phyloP scores from a whole-genome alignment of 805 yeast species.

The Wickerhamomyces bisporus region DNA sequence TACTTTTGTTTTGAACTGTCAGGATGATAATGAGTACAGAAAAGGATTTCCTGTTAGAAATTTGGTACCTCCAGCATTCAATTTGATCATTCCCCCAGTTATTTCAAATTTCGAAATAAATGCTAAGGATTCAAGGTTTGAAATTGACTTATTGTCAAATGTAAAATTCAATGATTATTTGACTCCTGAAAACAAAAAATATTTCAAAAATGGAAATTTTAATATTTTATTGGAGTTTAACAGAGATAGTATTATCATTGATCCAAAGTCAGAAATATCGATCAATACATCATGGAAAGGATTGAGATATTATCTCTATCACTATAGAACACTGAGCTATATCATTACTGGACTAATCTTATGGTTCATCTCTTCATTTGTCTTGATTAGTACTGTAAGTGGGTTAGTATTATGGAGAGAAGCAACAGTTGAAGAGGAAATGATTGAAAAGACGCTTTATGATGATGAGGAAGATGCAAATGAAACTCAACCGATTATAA shows the following conservation, averaged over 20 bases:
- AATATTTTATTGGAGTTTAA: constrained; percentile 21
- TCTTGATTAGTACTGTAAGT: constrained; percentile 14
- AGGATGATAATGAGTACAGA: neutral
- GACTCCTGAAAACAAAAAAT: neutral
- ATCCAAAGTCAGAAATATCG: constrained; percentile 16
- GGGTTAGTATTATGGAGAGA: constrained; percentile 14
- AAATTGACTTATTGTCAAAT: constrained; percentile 11
- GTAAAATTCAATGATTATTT: constrained; percentile 10
- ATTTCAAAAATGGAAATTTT: constrained; percentile 8
- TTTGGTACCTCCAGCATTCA: constrained; percentile 15
- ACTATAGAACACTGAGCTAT: constrained; percentile 20
- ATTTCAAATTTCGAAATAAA: constrained; percentile 5
- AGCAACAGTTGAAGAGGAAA: neutral
- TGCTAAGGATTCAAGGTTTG: constrained; percentile 5
- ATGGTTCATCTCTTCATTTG: constrained; percentile 16
- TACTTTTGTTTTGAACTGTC: constrained; percentile 16
- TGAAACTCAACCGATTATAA: neutral
- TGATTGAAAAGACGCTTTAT: neutral
- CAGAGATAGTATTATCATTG: constrained; percentile 12
- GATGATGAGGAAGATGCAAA: constrained; percentile 3
- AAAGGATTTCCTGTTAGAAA: constrained; percentile 2
- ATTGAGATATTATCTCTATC: constrained; percentile 19
- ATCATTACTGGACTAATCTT: constrained; percentile 12
- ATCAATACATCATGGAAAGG: constrained; percentile 21
- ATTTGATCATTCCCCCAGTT: constrained; percentile 16